These are phyloP conservation scores for Yamadazyma sp. DNA, from an alignment of 1,139 yeast species.

Conservation along the genomic window DNA sequence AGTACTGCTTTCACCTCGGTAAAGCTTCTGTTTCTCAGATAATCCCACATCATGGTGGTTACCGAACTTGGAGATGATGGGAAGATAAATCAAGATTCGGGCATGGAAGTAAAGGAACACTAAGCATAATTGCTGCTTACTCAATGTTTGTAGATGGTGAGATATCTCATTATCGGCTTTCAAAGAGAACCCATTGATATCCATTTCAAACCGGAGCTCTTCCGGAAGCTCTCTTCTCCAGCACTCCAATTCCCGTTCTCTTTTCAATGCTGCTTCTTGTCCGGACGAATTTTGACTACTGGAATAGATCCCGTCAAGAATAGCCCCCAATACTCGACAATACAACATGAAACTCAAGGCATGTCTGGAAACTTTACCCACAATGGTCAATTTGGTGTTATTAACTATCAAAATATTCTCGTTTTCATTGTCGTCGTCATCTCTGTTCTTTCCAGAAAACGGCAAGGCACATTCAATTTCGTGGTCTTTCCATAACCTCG, in stretches of 20 bases:
- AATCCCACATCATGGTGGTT: constrained; percentile 47
- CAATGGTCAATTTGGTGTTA: constrained; percentile 56
- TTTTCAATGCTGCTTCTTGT: constrained; percentile 38
- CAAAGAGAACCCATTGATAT: constrained; percentile 58
- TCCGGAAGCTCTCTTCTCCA: constrained; percentile 77
- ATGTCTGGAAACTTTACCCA: constrained; percentile 65
- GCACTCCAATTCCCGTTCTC: constrained; percentile 70
- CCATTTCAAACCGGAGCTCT: constrained; percentile 63
- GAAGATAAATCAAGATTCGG: constrained; percentile 74
- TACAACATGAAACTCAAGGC: constrained; percentile 68
- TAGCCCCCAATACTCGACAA: constrained; percentile 70
- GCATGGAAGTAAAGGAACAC: constrained; percentile 76
- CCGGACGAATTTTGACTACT: constrained; percentile 41
- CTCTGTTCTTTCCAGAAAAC: constrained; percentile 54
- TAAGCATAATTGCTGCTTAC: constrained; percentile 57
- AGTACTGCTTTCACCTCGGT: constrained; percentile 27
- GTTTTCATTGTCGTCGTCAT: constrained; percentile 43
- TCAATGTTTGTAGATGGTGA: constrained; percentile 33
- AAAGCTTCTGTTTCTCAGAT: constrained; percentile 38
- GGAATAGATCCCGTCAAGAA: constrained; percentile 65
- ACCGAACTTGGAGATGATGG: constrained; percentile 56
- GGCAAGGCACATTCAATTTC: constrained; percentile 89
- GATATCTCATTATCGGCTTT: constrained; percentile 19
- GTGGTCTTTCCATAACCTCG: constrained; percentile 72
- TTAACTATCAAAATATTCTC: constrained; percentile 59